Conservation (phyloP, 2,329 filamentous ascomycete genomes). For the Metarhizium robertsii region DNA sequence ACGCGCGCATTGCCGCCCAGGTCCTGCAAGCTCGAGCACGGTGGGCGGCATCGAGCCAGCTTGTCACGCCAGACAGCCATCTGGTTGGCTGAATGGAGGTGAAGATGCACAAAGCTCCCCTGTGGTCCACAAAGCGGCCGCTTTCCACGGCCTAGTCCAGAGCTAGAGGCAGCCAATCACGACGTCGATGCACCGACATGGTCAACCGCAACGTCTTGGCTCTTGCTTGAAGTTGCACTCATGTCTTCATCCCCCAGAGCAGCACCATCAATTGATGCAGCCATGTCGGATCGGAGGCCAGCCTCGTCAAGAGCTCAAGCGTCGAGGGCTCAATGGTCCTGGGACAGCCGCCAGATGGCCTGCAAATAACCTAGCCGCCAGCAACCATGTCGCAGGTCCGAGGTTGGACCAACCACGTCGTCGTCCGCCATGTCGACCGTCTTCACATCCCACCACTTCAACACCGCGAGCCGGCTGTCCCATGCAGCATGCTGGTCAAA, state of each 20-base stretch:
- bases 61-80: conserved; percentile 25
- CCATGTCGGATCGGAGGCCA: too few species aligned
- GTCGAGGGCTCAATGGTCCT: too few species aligned
- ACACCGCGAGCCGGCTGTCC: too few species aligned
- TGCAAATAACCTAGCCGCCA: too few species aligned
- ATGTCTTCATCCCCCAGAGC: too few species aligned
- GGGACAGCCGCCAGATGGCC: too few species aligned
- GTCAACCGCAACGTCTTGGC: background rate
- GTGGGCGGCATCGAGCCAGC: conserved; percentile 6
- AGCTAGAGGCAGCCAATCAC: background rate
- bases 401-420: background rate
- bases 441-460: background rate
- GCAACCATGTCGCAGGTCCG: too few species aligned
- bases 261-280: too few species aligned
- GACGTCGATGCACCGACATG: background rate
- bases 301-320: too few species aligned
- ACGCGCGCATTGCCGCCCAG: conserved; percentile 33
- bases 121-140: background rate
- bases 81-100: conserved; percentile 26
- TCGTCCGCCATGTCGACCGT: background rate
- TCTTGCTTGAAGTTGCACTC: background rate
- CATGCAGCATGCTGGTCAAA: background rate
- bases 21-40: conserved; percentile 25
- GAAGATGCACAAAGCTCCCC: background rate
- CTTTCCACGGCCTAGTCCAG: background rate